Conservation (phyloP, 306 rosid species). For the Spatholobus suberectus region DNA sequence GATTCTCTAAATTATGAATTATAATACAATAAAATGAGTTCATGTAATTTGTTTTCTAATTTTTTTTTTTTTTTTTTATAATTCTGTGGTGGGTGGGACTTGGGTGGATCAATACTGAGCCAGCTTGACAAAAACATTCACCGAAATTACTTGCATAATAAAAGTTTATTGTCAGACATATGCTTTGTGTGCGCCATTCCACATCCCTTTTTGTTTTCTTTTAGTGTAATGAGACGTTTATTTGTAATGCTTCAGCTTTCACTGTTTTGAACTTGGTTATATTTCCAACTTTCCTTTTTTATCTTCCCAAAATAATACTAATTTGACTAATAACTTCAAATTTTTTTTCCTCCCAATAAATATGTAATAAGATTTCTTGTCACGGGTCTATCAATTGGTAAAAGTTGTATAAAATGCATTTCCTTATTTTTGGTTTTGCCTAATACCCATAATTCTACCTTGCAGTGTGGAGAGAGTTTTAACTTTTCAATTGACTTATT, state of each 20-base stretch:
- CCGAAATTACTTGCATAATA: conserved; percentile 2
- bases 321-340: neutral
- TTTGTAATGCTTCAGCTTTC: conserved; percentile 3
- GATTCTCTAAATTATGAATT: conserved; percentile 11
- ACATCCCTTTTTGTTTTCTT: neutral
- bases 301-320: neutral
- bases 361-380: conserved; percentile 12
- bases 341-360: neutral
- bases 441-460: neutral
- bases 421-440: neutral
- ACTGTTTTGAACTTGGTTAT: neutral
- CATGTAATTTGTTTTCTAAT: neutral
- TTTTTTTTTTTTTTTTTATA: neutral
- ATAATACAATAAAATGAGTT: neutral
- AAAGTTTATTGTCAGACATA: conserved; percentile 22
- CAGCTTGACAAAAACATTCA: conserved; percentile 18
- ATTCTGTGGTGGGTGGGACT: neutral
- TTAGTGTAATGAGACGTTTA: neutral
- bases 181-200: neutral
- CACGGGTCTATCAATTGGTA: neutral
- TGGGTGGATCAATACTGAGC: conserved; percentile 9
- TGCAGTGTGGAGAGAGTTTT: conserved; percentile 4
- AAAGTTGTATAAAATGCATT: neutral
- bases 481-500: neutral
- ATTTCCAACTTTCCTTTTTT: neutral